Base-by-base conservation (phyloP, 2,329 filamentous ascomycete genomes). In the Shiraia bambusicola region DNA sequence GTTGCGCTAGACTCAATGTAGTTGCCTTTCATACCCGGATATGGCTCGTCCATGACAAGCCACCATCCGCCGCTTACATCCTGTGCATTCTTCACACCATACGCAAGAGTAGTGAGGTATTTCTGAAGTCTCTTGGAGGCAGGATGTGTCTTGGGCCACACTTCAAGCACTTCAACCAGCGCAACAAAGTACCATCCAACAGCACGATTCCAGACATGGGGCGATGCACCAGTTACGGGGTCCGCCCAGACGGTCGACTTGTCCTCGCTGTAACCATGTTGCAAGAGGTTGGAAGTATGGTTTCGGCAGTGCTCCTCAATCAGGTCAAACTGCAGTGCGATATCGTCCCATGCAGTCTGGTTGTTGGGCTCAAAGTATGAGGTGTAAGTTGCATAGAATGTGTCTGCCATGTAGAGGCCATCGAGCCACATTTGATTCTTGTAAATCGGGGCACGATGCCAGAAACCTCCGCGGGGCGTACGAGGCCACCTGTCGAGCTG, bases 1-100 rank as follows among this genome's bases (percentile, higher is more conserved):
- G 76, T 76, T 6, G 74, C 80, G 24, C 78, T 80, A 25, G 76
- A 78, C 65, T 84, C 78, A 34, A 83, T 76, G 59, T 79, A 84
- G 60, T 84, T 83, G 2, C 78, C 78, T 32, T 71, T 49, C 28
- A 45, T 55, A 6, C 63, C 61, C 8, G 60, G 70, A 40, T 76
- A 74, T 17, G 70, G 61, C 42, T 73, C 69, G 50, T 73, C 73
- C 73, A 82, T 78, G 30, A 82, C 67, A 37, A 81, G 64, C 75
- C 77, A 82, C 79, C 80, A 83, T 6, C 76, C 78, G 0, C 78
- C 76, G 4, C 60, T 67, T 2, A 49, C 51, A 40, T 77, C 74
- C 15, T 72, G 73, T 0, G 70, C 67, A 8, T 55, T 54, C 40
- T 70, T 69, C 2, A 79, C 47, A 0, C 73, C 73, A 1, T 66